Base-by-base conservation (phyloP, 805 yeast genomes). In the Candida ovalis region DNA sequence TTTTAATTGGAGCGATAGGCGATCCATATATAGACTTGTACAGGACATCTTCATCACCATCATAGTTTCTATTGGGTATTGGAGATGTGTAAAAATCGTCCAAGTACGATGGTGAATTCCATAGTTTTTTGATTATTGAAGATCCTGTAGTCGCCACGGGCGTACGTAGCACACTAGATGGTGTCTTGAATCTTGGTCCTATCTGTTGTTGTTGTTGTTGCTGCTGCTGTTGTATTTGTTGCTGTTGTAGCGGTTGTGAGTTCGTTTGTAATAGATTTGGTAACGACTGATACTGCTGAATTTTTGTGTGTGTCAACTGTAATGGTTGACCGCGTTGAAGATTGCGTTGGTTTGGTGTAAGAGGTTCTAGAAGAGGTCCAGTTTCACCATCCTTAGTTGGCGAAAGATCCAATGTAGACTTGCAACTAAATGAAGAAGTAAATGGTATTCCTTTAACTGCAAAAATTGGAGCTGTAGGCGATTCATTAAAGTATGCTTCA, bases 41-140 rank as follows among this genome's bases (percentile, higher is more conserved):
- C 17, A 55, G 50, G 32, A 52, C 56, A 28, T 62, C 61, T 40
- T 61, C 61, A 42, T 65, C 69, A 39, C 63, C 67, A 27, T 57
- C 56, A 41, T 43, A 9, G 42, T 27, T 56, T 23, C 50, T 48
- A 38, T 48, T 48, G 6, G 55, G 53, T 27, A 53, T 65, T 45
- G 80, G 80, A 21, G 84, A 78, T 37, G 81, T 76, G 55, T 82
- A 80, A 59, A 83, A 83, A 56, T 83, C 88, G 50, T 83, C 88
- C 48, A 82, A 68, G 57, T 80, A 81, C 2, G 82, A 74, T 13
- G 88, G 88, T 19, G 86, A 80, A 56, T 79, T 76, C 85, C 87
- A 81, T 40, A 80, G 67, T 57, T 75, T 80, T 53, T 73, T 75
- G 60, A 75, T 64, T 18, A 74, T 68, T 8, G 80, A 71, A 1